phyloP scores from a whole-genome alignment of 352 stramenopile species.

The Pythium guiyangense region DNA sequence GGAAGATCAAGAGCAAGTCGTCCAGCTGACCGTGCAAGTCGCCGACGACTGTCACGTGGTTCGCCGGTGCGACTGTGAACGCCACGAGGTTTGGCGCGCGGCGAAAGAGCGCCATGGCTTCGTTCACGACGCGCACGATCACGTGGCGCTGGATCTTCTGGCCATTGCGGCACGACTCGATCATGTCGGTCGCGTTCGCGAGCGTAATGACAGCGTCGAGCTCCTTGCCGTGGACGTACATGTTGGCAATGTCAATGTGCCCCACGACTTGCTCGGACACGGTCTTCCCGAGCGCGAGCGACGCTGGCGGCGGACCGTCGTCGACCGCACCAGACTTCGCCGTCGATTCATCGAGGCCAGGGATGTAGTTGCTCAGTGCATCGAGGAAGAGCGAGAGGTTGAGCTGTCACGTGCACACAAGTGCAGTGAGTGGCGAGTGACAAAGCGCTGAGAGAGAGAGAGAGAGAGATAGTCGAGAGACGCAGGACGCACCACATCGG shows the following conservation, averaged over 20 bases:
- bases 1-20: slow-evolving; percentile 78
- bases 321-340: no score
- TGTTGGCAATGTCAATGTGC: slow-evolving; percentile 80
- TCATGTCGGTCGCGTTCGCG: slow-evolving; percentile 57
- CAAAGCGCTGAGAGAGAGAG: no score
- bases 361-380: no score
- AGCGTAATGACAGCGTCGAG: slow-evolving; percentile 62
- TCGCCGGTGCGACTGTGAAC: slow-evolving; percentile 58
- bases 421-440: no score
- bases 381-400: no score
- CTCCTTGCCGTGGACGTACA: slow-evolving; percentile 68
- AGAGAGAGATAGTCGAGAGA: no score
- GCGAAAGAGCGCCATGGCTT: slow-evolving; percentile 46
- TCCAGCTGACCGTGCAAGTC: slow-evolving; percentile 86
- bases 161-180: slow-evolving; percentile 77
- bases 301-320: slow-evolving; percentile 17
- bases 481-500: no score
- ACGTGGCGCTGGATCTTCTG: slow-evolving; percentile 74
- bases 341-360: no score
- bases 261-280: slow-evolving; percentile 61
- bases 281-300: slow-evolving; percentile 28
- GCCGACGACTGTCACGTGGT: slow-evolving; percentile 76
- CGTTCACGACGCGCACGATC: slow-evolving; percentile 68
- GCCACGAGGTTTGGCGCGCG: slow-evolving; percentile 58
- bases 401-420: no score